Evolutionary conservation across 441 rosid species (phyloP), one percentile per base, ranked within the genome.

Genomic region (Pelargonium fulgidum): DNA sequence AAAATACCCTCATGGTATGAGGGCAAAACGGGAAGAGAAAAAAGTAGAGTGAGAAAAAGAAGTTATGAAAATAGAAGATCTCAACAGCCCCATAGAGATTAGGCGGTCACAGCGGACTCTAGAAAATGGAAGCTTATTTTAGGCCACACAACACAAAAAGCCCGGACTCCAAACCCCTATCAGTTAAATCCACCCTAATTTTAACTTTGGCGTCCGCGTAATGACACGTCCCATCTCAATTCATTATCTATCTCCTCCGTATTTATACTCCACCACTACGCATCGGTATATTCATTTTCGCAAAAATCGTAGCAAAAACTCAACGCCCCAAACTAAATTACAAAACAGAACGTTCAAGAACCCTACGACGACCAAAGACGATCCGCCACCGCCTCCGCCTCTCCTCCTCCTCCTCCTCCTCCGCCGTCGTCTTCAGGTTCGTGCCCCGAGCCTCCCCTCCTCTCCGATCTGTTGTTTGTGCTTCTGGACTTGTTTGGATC

Each of bases 241-340:
- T 26, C 33, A 26, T 26, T 26, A 26, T 26, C 24, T 16, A 19
- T 16, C 59, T 16, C 20, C 9, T 16, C 59, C 22, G 59, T 52
- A 52, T 54, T 16, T 54, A 54, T 54, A 54, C 19, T 20, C 61
- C 10, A 8, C 61, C 61, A 54, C 61, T 54, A 54, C 61, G 61
- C 61, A 54, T 16, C 61, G 61, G 61, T 17, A 54, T 54, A 54
- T 54, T 54, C 61, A 54, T 54, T 54, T 54, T 54, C 61, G 24
- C 61, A 2, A 54, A 54, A 54, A 16, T 22, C 19, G 19, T 54
- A 54, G 61, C 16, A 54, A 16, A 16, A 26, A 26, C 33, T 26
- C 33, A 26, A 26, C 33, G 33, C 33, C 33, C 33, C 33, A 26
- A 26, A 26, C 33, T 26, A 26, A 26, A 26, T 26, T 26, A 26